These are phyloP conservation scores for Aureobasidium sp. DNA, from an alignment of 2,329 filamentous ascomycete genomes.

Conservation along the genomic window DNA sequence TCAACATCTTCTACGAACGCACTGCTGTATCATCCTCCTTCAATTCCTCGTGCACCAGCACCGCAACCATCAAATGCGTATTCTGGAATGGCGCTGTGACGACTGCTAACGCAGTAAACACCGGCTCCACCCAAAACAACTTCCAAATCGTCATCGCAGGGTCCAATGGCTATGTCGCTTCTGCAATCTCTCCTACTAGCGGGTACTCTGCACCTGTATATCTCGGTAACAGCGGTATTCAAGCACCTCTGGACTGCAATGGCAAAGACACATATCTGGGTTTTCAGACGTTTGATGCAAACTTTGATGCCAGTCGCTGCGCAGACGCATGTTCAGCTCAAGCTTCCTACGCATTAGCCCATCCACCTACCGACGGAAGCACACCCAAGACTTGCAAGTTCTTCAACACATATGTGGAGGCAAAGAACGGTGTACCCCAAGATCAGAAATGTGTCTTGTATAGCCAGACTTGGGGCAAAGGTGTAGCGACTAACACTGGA, in stretches of 20 bases:
- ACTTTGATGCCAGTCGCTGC: neutral
- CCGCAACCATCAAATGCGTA: slow-evolving; percentile 26
- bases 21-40: slow-evolving; percentile 19
- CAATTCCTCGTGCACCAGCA: neutral
- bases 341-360: neutral
- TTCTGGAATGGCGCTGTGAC: slow-evolving; percentile 26
- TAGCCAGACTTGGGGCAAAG: slow-evolving; percentile 17
- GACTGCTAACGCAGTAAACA: slow-evolving; percentile 25
- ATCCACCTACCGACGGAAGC: neutral
- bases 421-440: slow-evolving; percentile 28
- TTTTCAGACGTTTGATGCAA: slow-evolving; percentile 19
- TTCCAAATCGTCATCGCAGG: slow-evolving; percentile 17
- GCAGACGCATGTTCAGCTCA: slow-evolving; percentile 21
- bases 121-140: slow-evolving; percentile 25
- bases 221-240: slow-evolving; percentile 20
- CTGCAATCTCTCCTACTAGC: neutral
- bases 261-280: slow-evolving; percentile 23
- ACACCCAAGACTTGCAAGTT: slow-evolving; percentile 17
- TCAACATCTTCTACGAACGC: slow-evolving; percentile 26
- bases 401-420: slow-evolving; percentile 34
- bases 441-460: slow-evolving; percentile 35
- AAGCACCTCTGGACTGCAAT: slow-evolving; percentile 22
- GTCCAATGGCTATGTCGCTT: slow-evolving; percentile 13
- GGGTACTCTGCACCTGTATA: slow-evolving; percentile 16
- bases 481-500: slow-evolving; percentile 18